Evolutionary conservation across 163 green algal genomes (phyloP), one percentile per base, ranked within the genome.

Genomic region (Prototheca cutis): DNA sequence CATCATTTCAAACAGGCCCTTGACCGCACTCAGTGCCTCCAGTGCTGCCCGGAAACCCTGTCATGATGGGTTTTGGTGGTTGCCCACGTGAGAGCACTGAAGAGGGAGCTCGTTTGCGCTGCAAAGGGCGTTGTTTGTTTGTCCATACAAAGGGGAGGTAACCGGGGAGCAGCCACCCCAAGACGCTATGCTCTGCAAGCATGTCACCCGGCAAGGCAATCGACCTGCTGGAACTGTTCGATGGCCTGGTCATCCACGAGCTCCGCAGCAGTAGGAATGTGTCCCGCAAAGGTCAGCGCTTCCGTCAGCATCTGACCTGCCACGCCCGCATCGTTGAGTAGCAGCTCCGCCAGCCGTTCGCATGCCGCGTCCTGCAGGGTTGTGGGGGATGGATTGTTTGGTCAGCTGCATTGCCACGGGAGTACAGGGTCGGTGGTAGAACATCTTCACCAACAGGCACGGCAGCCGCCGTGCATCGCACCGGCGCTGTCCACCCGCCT

Each of bases 1-100:
- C 71, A 92, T 84, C 87, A 93, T 94, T 53, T 94, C 82, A 34
- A 90, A 55, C 25, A 90, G 67, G 8, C 85, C 85, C 79, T 88
- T 76, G 6, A 78, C 29, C 28, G 29, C 45, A 47, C 62, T 27
- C 10, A 63, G 55, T 4, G 51, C 56, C 53, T 70, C 19, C 45
- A 80, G 51, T 18, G 40, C 59, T 24, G 62, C 57, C 48, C 61
- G 54, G 61, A 84, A 36, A 1, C 62, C 75, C 64, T 77, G 47
- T 70, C 17, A 60, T 24, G 6, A n/a, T n/a, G n/a, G n/a, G n/a
- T n/a, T 48, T 60, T 2, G 63, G 32, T 21, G 63, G 24, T 3
- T 49, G 28, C 6, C 45, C 28, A 27, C 18, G 40, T 17, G 21
- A 56, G 40, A 17, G 49, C n/a, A n/a, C n/a, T n/a, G n/a, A n/a